These are phyloP conservation scores for Ramalina intermedia DNA, from an alignment of 495 filamentous ascomycete species.

Conservation along the genomic window DNA sequence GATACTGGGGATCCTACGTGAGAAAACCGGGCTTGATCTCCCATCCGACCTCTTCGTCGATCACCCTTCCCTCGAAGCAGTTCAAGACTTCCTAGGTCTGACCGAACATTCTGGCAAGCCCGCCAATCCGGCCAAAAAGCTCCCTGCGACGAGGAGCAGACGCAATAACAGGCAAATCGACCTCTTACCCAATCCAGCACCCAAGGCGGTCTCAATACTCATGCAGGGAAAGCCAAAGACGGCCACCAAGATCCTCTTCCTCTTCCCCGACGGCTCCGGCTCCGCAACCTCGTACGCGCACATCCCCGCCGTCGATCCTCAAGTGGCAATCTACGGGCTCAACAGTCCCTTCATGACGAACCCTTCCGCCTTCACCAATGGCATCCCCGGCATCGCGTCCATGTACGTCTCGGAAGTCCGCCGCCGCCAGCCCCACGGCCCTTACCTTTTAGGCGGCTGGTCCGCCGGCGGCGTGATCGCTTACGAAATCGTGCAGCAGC, in stretches of 20 bases:
- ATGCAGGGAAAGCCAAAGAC: constrained; percentile 19
- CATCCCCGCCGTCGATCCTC: constrained; percentile 33
- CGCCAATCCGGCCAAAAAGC: neutral
- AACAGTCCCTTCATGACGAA: constrained; percentile 54
- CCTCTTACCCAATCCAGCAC: too few relatives aligned
- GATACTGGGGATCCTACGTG: constrained; percentile 33
- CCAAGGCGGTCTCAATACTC: constrained; percentile 13
- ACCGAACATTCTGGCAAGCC: neutral
- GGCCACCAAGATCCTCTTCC: constrained; percentile 19
- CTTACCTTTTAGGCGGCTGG: constrained; percentile 58
- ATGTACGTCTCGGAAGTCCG: constrained; percentile 49
- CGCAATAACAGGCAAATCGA: too few relatives aligned
- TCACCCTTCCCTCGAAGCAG: constrained; percentile 31
- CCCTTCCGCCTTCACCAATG: constrained; percentile 36
- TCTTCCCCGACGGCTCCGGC: constrained; percentile 32
- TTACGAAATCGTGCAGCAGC: constrained; percentile 62
- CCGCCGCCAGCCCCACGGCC: constrained; percentile 57
- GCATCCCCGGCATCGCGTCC: constrained; percentile 38
- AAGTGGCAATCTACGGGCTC: constrained; percentile 41
- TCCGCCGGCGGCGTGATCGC: constrained; percentile 77
- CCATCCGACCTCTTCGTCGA: constrained; percentile 18
- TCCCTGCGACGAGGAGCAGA: neutral
- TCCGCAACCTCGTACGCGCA: constrained; percentile 43
- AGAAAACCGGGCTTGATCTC: constrained; percentile 37
- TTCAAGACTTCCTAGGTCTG: constrained; percentile 34